Percentiles rank a stretch among this genome's conserved stretches.
phyloP scores from a whole-genome alignment of 2,329 filamentous ascomycete genomes.

The Ophiostoma ips region DNA sequence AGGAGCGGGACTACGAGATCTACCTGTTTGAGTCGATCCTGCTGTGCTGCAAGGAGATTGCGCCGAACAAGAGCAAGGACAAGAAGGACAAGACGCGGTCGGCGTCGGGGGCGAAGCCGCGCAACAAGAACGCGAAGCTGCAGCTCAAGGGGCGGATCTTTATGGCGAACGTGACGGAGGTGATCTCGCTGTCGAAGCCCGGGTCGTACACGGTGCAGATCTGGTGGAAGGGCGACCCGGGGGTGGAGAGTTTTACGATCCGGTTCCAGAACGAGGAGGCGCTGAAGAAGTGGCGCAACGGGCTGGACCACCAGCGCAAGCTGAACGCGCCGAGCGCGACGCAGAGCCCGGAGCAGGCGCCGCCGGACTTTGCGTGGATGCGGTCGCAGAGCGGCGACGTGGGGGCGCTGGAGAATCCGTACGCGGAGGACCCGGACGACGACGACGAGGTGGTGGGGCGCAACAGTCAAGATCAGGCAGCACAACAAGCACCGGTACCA shows the following conservation, averaged over 20 bases:
- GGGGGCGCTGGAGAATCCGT: conserved; percentile 63
- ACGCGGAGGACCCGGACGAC: conserved; percentile 50
- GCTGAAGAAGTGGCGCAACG: conserved; percentile 82
- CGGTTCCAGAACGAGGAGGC: conserved; percentile 82
- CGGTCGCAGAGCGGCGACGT: conserved; percentile 39
- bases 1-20: conserved; percentile 95
- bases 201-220: conserved; percentile 89
- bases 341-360: conserved; percentile 28
- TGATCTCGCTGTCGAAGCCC: conserved; percentile 74
- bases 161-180: conserved; percentile 96
- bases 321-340: conserved; percentile 34
- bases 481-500: too few relatives aligned
- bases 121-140: conserved; percentile 61
- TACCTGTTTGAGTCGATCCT: conserved; percentile 94
- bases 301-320: conserved; percentile 65
- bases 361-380: conserved; percentile 72
- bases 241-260: conserved; percentile 92
- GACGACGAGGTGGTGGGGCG: conserved; percentile 41
- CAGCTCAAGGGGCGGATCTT: conserved; percentile 96
- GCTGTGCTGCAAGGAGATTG: conserved; percentile 91
- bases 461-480: too few relatives aligned
- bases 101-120: conserved; percentile 40
- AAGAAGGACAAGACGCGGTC: conserved; percentile 54
- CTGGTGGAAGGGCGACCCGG: conserved; percentile 95
- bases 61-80: conserved; percentile 68